Base-by-base conservation (phyloP, 441 rosid genomes). In the Gossypium gossypioides region DNA sequence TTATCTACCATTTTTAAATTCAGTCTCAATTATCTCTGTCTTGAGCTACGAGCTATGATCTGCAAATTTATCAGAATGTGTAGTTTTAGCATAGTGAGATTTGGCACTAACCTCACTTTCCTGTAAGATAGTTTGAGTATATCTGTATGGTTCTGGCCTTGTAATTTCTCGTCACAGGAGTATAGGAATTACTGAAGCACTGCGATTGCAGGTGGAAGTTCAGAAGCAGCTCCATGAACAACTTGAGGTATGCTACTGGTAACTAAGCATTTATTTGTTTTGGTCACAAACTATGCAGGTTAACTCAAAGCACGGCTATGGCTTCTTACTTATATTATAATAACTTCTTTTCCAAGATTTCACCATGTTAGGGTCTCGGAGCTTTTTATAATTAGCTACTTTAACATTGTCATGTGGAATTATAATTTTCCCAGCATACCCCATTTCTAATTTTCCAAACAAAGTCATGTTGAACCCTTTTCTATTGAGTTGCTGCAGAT, bases 151-250 rank as follows among this genome's bases (percentile, higher is more conserved):
- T 60, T 56, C 71, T 22, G 22, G 48, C 13, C 57, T 71, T 67
- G 4, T 59, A n/a, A 40, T 42, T 58, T 42, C 42, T 34, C 22
- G 48, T 44, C 9, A 69, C 86, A 93, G 97, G 84, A 85, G 87
- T 80, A 83, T 84, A 62, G 90, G 86, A 71, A 87, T 93, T 68
- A 91, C 92, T 32, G 97, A 91, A 86, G 94, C 98, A 72, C 73
- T 93, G 83, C 82, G 89, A 67, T 56, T 93, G 85, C 98, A 93
- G 84, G 84, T 93, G 86, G 91, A 91, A 78, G 96, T 93, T 73
- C 98, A 93, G 79, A 93, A 91, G 86, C 88, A 62, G 65, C 97
- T 93, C 66, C 98, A 93, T 22, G 98, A 91, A 83, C 98, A 93
- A 80, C 97, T 91, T 69, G 98, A 93, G 97, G 98, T 89, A 78